A percentile compares a stretch with the other conserved stretches of the same genome.
phyloP scores from a whole-genome alignment of 2,329 filamentous ascomycete species.

The Pseudogymnoascus sp. region DNA sequence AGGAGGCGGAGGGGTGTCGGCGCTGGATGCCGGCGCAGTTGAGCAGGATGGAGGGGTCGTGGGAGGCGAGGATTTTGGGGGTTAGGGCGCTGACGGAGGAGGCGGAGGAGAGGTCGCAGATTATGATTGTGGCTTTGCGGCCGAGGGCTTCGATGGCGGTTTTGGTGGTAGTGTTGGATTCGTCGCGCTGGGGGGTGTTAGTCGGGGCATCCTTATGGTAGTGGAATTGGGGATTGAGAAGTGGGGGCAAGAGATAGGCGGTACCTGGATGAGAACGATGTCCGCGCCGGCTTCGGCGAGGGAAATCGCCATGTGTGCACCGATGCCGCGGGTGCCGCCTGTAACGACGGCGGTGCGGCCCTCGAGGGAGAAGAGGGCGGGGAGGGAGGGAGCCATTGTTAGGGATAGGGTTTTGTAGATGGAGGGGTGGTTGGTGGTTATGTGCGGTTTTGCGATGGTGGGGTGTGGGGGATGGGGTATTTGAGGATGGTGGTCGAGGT shows the following conservation, averaged over 20 bases:
- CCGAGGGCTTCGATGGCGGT: conserved; percentile 54
- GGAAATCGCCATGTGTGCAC: conserved; percentile 29
- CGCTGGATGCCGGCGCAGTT: conserved; percentile 85
- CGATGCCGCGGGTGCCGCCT: conserved; percentile 32
- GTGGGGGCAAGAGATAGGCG: no score
- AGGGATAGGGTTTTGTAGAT: background rate
- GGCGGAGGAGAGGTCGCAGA: conserved; percentile 57
- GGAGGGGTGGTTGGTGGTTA: background rate
- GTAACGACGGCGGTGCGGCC: conserved; percentile 32
- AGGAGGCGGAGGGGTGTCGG: conserved; percentile 64
- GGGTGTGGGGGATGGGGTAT: background rate
- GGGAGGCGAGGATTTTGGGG: conserved; percentile 51
- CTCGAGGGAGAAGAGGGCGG: conserved; percentile 26
- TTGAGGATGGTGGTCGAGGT: background rate
- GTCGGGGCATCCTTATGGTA: background rate
- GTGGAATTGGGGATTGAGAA: background rate
- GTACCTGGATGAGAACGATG: conserved; percentile 32
- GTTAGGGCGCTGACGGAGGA: conserved; percentile 52
- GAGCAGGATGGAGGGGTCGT: conserved; percentile 57
- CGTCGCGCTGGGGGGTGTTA: conserved; percentile 20
- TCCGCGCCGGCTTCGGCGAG: conserved; percentile 33
- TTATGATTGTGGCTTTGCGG: conserved; percentile 59
- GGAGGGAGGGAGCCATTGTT: background rate
- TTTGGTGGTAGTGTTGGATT: conserved; percentile 40
- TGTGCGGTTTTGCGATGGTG: background rate